Evolutionary conservation across 805 yeast genomes (phyloP).

Genomic region (Ogataea degrootiae): DNA sequence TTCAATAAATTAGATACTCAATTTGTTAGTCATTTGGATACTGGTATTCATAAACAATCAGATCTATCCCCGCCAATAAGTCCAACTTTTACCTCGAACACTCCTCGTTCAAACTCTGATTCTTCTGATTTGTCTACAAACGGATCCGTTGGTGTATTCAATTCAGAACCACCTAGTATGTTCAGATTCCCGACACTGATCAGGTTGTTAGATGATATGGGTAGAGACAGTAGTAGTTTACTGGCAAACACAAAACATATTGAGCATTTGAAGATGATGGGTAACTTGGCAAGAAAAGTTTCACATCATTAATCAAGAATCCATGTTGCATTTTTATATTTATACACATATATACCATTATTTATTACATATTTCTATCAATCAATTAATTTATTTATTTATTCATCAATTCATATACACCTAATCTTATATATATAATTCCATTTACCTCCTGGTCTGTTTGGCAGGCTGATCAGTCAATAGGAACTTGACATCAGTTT

Average conservation of each 20-base stretch:
- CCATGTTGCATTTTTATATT: background rate
- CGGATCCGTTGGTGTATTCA: too few relatives aligned
- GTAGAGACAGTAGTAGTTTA: conserved; percentile 7
- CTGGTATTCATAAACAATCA: background rate
- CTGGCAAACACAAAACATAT: background rate
- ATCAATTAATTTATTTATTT: conserved; percentile 14
- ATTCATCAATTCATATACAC: conserved; percentile 22
- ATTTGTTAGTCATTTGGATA: conserved; percentile 18
- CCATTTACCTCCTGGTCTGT: too few relatives aligned
- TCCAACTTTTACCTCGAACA: background rate
- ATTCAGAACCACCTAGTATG: conserved; percentile 8
- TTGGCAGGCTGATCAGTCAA: conserved; percentile 42
- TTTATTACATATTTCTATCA: background rate
- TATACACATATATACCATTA: background rate
- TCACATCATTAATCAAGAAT: conserved; percentile 3
- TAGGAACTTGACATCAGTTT: conserved; percentile 35
- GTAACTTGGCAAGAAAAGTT: conserved; percentile 4
- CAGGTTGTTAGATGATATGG: conserved; percentile 12
- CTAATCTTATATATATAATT: too few relatives aligned
- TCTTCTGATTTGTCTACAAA: too few relatives aligned
- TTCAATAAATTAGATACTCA: conserved; percentile 24
- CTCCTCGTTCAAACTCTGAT: too few relatives aligned
- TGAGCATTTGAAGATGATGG: background rate
- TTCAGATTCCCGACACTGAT: conserved; percentile 6
- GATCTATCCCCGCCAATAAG: background rate